These are phyloP conservation scores for Claviceps monticola DNA, from an alignment of 2,329 filamentous ascomycete genomes.

Conservation along the genomic window DNA sequence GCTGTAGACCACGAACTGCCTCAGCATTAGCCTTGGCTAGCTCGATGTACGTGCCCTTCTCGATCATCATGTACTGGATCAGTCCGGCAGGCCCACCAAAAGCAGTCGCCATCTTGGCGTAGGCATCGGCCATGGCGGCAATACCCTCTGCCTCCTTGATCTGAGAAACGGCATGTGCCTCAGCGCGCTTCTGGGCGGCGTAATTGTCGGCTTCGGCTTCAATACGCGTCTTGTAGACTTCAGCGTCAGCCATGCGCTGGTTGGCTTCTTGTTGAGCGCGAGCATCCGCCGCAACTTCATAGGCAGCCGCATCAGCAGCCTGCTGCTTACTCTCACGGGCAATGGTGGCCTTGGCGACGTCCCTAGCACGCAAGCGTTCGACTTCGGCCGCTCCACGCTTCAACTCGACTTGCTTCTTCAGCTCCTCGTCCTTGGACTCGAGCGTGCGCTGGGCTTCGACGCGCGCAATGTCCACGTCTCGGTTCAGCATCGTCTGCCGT, in stretches of 20 bases:
- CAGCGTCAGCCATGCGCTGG: constrained; percentile 38
- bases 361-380: constrained; percentile 62
- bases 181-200: constrained; percentile 34
- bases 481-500: constrained; percentile 55
- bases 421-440: constrained; percentile 64
- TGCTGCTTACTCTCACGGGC: constrained; percentile 54
- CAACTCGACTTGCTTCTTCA: constrained; percentile 64
- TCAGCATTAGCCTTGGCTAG: constrained; percentile 66
- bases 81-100: constrained; percentile 68
- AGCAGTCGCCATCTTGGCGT: constrained; percentile 54
- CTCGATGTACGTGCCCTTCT: constrained; percentile 64
- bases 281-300: constrained; percentile 50
- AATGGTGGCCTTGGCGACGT: constrained; percentile 67
- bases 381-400: constrained; percentile 69
- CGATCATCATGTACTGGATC: constrained; percentile 78
- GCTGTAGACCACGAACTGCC: constrained; percentile 63
- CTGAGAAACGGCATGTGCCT: constrained; percentile 44
- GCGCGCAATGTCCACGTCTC: constrained; percentile 61
- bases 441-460: constrained; percentile 61
- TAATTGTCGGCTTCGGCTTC: constrained; percentile 28
- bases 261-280: constrained; percentile 38
- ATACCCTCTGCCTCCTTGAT: constrained; percentile 68
- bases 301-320: constrained; percentile 50
- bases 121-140: constrained; percentile 66
- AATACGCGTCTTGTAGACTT: constrained; percentile 34